Evolutionary conservation across 2,329 filamentous ascomycete species (phyloP).

Genomic region (Penicillium thymicola): DNA sequence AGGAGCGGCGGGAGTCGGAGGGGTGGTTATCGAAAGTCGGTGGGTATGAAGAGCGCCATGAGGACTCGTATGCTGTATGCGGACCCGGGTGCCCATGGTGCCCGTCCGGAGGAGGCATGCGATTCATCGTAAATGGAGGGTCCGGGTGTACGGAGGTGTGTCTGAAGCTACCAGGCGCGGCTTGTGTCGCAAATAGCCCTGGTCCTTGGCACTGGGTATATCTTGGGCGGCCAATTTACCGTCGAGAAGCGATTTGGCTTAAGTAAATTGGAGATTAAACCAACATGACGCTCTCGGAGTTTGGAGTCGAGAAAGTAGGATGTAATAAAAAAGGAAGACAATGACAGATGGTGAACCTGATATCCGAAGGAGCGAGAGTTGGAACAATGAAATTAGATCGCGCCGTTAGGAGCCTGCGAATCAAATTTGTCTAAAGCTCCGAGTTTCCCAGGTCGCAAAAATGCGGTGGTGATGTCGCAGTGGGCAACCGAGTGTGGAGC

Average conservation of each 20-base stretch:
- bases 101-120: constrained; percentile 31
- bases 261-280: neutral
- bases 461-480: constrained; percentile 12
- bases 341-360: neutral
- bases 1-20: constrained; percentile 30
- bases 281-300: constrained; percentile 3
- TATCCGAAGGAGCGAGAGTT: neutral
- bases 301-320: neutral
- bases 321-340: neutral
- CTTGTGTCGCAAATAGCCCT: neutral
- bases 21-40: constrained; percentile 29
- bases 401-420: constrained; percentile 1
- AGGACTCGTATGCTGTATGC: constrained; percentile 31
- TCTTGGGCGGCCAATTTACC: neutral
- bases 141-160: neutral
- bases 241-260: neutral
- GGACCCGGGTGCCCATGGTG: constrained; percentile 27
- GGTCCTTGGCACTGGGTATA: neutral
- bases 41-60: constrained; percentile 32
- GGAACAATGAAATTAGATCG: constrained; percentile 14
- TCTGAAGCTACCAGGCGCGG: neutral
- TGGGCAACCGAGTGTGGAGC: constrained; percentile 14
- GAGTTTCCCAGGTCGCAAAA: constrained; percentile 14
- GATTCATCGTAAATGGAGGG: constrained; percentile 24
- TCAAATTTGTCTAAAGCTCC: constrained; percentile 6